Base-by-base conservation (phyloP, 169 alveolate genomes). In the Cryptosporidium tyzzeri region DNA sequence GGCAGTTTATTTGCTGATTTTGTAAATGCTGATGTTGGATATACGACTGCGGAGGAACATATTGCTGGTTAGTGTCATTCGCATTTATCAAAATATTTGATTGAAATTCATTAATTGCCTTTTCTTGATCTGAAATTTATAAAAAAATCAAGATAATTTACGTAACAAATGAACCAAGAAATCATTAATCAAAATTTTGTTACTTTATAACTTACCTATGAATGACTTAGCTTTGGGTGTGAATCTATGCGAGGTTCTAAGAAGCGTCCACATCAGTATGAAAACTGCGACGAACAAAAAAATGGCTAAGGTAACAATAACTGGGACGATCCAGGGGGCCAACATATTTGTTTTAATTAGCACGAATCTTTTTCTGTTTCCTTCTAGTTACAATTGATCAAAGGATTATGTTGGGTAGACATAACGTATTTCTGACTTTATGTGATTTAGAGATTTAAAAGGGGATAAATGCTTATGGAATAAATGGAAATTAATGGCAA, bases 251-350 rank as follows among this genome's bases (percentile, higher is more conserved):
- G 89, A 80, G 59, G 80, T 59, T 65, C 89, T 80, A 23, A 80
- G 50, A 18, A 80, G 70, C 18, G 89, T 61, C 89, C 89, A 80
- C 73, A 80, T 37, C n/a, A 80, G 50, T 3, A 62, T 59, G 14
- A 80, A 62, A 31, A 80, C 41, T 41, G 80, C 31, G 18, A 80
- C 44, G 7, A 44, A 41, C 31, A 80, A 23, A 39, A 80, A 65
- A 39, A 80, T 69, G 1, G 69, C 41, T 6, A 80, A 73, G 14
- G 89, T 80, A 18, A 62, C 67, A 35, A 80, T 61, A 5, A 80
- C 89, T 16, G 89, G 89, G 41, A 80, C 69, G 18, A 80, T 80
- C 89, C 89, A 80, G 23, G 45, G 21, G 21, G 89, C 89, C 45
- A 80, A 45, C 89, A 80, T 80, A 14, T 16, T 67, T 71, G 9